These are phyloP conservation scores for Eucalyptus paniculata DNA, from an alignment of 345 rosid species.

Conservation along the genomic window DNA sequence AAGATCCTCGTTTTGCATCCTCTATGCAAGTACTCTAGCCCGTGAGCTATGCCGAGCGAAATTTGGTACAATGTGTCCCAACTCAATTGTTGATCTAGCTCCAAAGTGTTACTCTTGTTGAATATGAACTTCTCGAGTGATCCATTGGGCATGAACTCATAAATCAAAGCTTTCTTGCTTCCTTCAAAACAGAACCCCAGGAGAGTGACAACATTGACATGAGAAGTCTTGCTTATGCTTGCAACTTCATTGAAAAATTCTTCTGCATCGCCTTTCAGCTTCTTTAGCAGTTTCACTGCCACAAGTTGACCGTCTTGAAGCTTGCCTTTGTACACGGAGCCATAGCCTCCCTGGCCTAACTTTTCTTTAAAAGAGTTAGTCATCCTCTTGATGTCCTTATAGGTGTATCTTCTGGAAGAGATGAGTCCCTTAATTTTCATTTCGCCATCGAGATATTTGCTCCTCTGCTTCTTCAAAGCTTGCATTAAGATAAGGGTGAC, in stretches of 20 bases:
- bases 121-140: constrained; percentile 21
- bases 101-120: neutral
- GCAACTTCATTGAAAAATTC: constrained; percentile 34
- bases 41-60: constrained; percentile 11
- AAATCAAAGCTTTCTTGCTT: constrained; percentile 4
- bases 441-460: neutral
- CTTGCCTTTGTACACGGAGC: constrained; percentile 12
- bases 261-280: constrained; percentile 18
- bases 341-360: constrained; percentile 29
- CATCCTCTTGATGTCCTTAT: constrained; percentile 6
- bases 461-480: neutral
- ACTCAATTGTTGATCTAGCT: neutral
- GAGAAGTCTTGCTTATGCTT: constrained; percentile 45
- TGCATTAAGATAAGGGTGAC: neutral
- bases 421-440: neutral
- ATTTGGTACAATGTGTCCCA: constrained; percentile 9
- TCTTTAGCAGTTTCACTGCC: constrained; percentile 20
- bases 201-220: constrained; percentile 16
- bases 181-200: constrained; percentile 10
- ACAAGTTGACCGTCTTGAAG: constrained; percentile 7
- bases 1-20: constrained; percentile 22
- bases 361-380: constrained; percentile 6
- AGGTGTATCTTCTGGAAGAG: constrained; percentile 9
- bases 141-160: constrained; percentile 23
- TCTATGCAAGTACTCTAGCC: constrained; percentile 29